phyloP scores from a whole-genome alignment of 495 filamentous ascomycete species.

The Chaetomium cochliodes region DNA sequence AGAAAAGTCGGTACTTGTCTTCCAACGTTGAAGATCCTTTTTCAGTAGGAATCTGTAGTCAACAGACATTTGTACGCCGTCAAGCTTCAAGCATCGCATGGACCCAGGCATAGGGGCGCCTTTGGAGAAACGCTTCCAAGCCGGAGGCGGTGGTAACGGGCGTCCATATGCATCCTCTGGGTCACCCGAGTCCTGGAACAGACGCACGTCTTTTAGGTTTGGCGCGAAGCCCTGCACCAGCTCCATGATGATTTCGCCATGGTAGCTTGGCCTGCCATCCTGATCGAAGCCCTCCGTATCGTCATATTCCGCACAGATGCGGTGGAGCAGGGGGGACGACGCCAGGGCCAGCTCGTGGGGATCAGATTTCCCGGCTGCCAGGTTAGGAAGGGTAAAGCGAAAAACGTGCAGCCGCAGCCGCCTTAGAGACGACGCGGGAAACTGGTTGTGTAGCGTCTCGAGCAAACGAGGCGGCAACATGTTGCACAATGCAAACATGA shows the following conservation, averaged over 20 bases:
- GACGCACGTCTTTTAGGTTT: neutral
- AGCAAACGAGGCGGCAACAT: neutral
- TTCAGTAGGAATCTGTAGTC: neutral
- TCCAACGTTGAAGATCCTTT: neutral
- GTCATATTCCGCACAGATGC: neutral
- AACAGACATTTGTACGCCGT: neutral
- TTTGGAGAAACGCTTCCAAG: neutral
- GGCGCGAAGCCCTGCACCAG: neutral
- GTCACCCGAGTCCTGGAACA: neutral
- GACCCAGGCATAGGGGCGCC: neutral
- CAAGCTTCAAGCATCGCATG: neutral
- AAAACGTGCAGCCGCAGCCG: neutral
- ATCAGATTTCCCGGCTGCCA: neutral
- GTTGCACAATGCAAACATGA: neutral
- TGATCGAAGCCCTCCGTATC: neutral
- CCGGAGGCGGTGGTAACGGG: neutral
- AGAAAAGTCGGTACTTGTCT: conserved; percentile 1
- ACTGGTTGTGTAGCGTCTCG: neutral
- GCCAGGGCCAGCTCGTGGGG: neutral
- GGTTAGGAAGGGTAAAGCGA: neutral
- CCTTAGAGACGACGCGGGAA: neutral
- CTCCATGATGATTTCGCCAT: neutral
- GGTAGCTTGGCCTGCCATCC: neutral
- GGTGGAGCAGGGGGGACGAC: neutral
- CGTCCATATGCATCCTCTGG: neutral